Percentiles rank a stretch among this genome's conserved stretches.
These are phyloP conservation scores for Oryza longistaminata DNA, from an alignment of 176 grass and related monocot genomes.

Conservation along the genomic window DNA sequence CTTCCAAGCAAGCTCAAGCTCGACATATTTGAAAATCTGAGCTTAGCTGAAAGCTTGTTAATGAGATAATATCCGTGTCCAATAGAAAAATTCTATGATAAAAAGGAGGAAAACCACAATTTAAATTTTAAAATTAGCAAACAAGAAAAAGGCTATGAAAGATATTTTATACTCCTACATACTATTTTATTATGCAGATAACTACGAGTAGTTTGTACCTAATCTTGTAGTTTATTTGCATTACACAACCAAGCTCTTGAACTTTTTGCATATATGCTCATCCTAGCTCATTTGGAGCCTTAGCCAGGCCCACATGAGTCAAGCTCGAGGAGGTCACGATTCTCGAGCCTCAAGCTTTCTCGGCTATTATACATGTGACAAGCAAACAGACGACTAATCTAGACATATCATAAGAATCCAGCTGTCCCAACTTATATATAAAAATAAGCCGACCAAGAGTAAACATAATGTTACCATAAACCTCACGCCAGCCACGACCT, in stretches of 20 bases:
- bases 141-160: background rate
- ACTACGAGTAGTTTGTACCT: background rate
- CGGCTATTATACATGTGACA: background rate
- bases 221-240: background rate
- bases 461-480: background rate
- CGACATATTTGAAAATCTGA: no score
- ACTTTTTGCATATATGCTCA: background rate
- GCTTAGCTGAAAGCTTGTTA: background rate
- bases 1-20: no score
- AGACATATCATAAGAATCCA: background rate
- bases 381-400: background rate
- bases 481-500: background rate
- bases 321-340: rapidly evolving
- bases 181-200: background rate
- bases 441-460: background rate
- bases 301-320: background rate
- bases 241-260: background rate
- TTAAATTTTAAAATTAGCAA: background rate
- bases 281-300: background rate
- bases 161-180: background rate
- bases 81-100: background rate
- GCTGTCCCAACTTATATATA: no score
- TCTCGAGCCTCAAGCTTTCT: background rate
- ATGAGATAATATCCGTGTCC: background rate
- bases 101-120: background rate